These are phyloP conservation scores for Isabelozyma gotoi DNA, from an alignment of 805 yeast genomes.

Conservation along the genomic window DNA sequence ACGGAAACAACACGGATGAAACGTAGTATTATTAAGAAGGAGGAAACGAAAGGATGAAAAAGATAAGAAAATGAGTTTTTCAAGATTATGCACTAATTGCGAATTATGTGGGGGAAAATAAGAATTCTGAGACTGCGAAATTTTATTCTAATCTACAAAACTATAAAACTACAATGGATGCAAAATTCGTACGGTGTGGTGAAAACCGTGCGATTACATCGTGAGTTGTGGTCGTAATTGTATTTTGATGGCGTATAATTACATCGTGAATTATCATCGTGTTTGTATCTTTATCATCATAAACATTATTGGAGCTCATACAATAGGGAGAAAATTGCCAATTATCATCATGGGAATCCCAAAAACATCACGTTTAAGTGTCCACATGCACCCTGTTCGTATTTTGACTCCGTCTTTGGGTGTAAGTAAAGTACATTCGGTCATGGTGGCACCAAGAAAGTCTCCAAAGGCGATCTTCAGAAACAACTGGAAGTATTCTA, in stretches of 20 bases:
- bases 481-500: constrained; percentile 85
- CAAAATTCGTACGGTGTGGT: no score
- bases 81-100: neutral
- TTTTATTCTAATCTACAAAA: neutral
- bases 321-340: constrained; percentile 86
- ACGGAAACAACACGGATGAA: neutral
- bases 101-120: neutral
- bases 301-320: no score
- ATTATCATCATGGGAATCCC: constrained; percentile 97
- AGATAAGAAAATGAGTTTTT: neutral
- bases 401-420: constrained; percentile 52
- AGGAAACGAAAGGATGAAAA: neutral
- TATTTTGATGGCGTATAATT: no score
- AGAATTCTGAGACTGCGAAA: neutral
- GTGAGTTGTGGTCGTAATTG: neutral
- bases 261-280: no score
- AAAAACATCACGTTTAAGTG: constrained; percentile 89
- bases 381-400: constrained; percentile 85
- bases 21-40: neutral
- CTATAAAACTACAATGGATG: no score
- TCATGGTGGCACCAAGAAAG: constrained; percentile 81
- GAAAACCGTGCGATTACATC: no score
- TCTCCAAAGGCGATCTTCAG: constrained; percentile 88
- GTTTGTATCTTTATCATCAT: no score
- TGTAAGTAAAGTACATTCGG: constrained; percentile 76